Evolutionary conservation across 345 rosid genomes (phyloP).

Genomic region (Eucalyptus rudis): DNA sequence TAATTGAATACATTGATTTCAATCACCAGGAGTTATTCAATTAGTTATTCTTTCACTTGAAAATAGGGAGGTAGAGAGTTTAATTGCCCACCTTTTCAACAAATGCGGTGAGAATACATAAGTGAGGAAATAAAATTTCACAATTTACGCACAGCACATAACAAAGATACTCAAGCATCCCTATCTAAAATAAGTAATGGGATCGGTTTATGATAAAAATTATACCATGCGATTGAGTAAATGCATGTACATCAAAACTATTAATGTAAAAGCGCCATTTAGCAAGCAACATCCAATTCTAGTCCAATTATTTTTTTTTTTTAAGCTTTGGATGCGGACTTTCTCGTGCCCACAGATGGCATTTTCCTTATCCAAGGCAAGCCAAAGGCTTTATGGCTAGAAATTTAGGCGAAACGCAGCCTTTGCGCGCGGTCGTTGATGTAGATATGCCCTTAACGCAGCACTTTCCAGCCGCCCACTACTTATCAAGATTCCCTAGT

Average conservation of each 20-base stretch:
- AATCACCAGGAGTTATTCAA: not conserved
- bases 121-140: too few relatives aligned
- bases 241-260: not conserved
- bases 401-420: too few relatives aligned
- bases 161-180: not conserved
- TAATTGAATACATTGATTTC: not conserved
- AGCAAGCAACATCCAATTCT: not conserved
- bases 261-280: not conserved
- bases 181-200: not conserved
- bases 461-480: not conserved
- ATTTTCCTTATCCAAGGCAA: not conserved
- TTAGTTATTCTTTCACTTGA: not conserved
- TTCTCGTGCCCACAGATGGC: not conserved
- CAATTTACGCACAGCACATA: not conserved
- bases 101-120: rapidly evolving
- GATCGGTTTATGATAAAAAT: not conserved
- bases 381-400: not conserved
- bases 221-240: not conserved
- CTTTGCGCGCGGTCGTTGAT: not conserved
- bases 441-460: not conserved
- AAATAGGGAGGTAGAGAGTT: too few relatives aligned
- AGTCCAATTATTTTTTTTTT: not conserved
- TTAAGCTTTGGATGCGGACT: not conserved
- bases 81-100: too few relatives aligned
- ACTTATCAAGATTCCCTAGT: not conserved